Percentiles rank a stretch among this genome's conserved stretches.
Evolutionary conservation across 2,329 filamentous ascomycete genomes (phyloP).

Genomic region (Canariomyces notabilis): DNA sequence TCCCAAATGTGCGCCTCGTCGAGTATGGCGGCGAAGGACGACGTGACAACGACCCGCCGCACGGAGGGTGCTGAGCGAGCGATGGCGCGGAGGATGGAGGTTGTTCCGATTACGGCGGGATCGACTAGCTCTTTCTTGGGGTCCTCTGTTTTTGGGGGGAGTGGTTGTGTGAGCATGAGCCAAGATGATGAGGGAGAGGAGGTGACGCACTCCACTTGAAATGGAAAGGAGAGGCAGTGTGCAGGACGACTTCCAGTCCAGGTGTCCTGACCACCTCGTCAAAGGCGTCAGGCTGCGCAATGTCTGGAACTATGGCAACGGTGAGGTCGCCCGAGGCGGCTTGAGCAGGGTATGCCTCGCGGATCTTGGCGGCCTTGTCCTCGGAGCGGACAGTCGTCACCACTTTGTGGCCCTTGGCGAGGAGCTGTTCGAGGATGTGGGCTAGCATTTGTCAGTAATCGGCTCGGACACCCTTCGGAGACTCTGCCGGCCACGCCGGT

Average conservation of each 20-base stretch:
- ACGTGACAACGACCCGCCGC: conserved; percentile 63
- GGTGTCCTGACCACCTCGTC: conserved; percentile 53
- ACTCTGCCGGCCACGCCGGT: too few relatives aligned
- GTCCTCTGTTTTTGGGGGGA: conserved; percentile 33
- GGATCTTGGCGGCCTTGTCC: conserved; percentile 49
- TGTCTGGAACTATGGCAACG: conserved; percentile 66
- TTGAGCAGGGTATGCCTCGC: conserved; percentile 42
- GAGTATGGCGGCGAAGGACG: conserved; percentile 51
- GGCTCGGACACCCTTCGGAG: neutral
- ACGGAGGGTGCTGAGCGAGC: conserved; percentile 54
- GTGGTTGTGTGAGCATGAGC: neutral
- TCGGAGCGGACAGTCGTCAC: conserved; percentile 53
- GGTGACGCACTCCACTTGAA: conserved; percentile 40
- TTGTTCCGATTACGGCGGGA: conserved; percentile 55
- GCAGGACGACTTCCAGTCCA: conserved; percentile 51
- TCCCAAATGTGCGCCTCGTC: conserved; percentile 35
- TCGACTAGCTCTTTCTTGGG: conserved; percentile 51
- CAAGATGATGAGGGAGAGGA: neutral
- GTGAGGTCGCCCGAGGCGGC: conserved; percentile 38
- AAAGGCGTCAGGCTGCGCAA: conserved; percentile 69
- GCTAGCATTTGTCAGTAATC: conserved; percentile 31
- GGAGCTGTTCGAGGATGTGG: conserved; percentile 51
- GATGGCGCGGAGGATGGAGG: conserved; percentile 67
- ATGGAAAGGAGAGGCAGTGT: conserved; percentile 58
- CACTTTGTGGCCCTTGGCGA: conserved; percentile 46